Percentiles rank a stretch among this genome's conserved stretches.
These are phyloP conservation scores for Neospermospora avenae DNA, from an alignment of 2,329 filamentous ascomycete genomes.

Conservation along the genomic window DNA sequence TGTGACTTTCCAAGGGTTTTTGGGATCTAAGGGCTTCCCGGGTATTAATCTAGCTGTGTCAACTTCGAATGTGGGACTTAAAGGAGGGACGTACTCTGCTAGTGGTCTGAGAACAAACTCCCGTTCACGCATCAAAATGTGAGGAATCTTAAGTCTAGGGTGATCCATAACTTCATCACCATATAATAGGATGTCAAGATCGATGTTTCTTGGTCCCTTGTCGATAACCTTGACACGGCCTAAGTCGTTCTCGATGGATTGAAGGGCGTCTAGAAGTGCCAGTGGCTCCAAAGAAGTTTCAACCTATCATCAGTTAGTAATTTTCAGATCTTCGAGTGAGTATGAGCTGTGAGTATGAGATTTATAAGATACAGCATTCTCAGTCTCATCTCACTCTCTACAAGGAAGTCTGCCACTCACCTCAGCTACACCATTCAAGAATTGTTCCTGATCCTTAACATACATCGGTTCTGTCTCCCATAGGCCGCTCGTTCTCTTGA, in stretches of 20 bases:
- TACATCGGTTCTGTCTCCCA: conserved; percentile 99
- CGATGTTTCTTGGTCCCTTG: conserved; percentile 92
- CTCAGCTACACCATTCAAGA: conserved; percentile 91
- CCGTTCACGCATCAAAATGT: conserved; percentile 79
- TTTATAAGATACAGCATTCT: neutral
- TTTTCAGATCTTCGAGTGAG: neutral
- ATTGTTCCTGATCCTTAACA: conserved; percentile 80
- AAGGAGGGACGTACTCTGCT: conserved; percentile 57
- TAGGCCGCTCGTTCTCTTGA: conserved; percentile 78
- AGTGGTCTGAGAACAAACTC: conserved; percentile 92
- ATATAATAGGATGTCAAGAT: conserved; percentile 89
- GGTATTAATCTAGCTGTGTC: conserved; percentile 49
- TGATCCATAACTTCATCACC: conserved; percentile 62
- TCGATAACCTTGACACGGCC: conserved; percentile 82
- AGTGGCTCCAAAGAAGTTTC: conserved; percentile 75
- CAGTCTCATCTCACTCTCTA: too few relatives aligned
- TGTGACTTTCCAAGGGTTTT: conserved; percentile 57
- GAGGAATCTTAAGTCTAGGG: conserved; percentile 77
- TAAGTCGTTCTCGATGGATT: conserved; percentile 76
- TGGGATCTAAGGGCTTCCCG: conserved; percentile 48
- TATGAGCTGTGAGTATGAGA: neutral
- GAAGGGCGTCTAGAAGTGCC: conserved; percentile 73
- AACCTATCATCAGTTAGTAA: conserved; percentile 52
- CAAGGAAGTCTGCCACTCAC: too few relatives aligned
- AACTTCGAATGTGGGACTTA: neutral